Percentiles rank a stretch among this genome's conserved stretches.
Conservation (phyloP, 2,329 filamentous ascomycete species). For the Hortaea werneckii region DNA sequence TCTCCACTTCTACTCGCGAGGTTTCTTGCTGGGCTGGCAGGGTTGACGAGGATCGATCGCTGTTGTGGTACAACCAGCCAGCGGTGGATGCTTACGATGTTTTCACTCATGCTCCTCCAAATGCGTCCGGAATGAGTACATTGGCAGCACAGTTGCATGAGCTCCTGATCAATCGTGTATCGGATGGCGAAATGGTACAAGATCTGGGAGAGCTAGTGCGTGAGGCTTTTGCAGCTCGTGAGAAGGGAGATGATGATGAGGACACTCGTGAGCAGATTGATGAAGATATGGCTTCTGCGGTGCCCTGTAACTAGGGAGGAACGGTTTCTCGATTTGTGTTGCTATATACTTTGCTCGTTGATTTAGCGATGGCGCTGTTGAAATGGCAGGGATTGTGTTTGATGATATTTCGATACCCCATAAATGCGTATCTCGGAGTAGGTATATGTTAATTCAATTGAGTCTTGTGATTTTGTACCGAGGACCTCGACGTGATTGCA, state of each 20-base stretch:
- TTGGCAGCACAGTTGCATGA: slow-evolving; percentile 8
- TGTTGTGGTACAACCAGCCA: slow-evolving; percentile 18
- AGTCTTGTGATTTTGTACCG: no score
- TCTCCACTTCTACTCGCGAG: neutral
- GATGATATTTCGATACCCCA: no score
- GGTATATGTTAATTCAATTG: no score
- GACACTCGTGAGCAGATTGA: neutral
- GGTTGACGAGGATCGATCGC: slow-evolving; percentile 9
- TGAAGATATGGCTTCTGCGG: neutral
- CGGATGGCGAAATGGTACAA: slow-evolving; percentile 15
- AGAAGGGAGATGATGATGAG: neutral
- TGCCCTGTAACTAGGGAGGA: no score
- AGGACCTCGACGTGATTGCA: no score
- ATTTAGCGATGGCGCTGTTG: slow-evolving; percentile 6
- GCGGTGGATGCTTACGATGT: slow-evolving; percentile 9
- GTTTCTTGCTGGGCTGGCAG: slow-evolving; percentile 5
- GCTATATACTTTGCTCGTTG: neutral
- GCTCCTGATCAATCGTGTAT: slow-evolving; percentile 10
- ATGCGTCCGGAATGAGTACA: slow-evolving; percentile 5
- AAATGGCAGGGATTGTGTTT: neutral
- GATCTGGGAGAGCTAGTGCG: slow-evolving; percentile 9
- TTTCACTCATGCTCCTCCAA: slow-evolving; percentile 3
- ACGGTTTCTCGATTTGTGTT: neutral
- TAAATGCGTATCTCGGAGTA: no score
- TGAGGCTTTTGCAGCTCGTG: slow-evolving; percentile 1